phyloP scores from a whole-genome alignment of 192 early-diverging fungal genomes.

The Entomortierella lignicola region DNA sequence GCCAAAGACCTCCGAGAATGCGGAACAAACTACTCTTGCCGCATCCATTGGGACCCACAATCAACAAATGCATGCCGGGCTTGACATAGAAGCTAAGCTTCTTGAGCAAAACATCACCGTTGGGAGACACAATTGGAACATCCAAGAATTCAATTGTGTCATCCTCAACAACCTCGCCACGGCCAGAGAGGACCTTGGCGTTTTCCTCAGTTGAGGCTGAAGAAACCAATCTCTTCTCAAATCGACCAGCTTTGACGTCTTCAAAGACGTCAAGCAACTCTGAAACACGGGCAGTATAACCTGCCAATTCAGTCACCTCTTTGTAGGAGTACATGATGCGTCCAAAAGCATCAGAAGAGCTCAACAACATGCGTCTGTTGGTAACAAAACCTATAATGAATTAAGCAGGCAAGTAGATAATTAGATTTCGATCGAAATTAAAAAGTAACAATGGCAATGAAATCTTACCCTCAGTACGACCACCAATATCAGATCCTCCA shows the following conservation, averaged over 20 bases:
- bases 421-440: not conserved
- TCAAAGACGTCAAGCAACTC: constrained; percentile 89
- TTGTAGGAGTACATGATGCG: constrained; percentile 95
- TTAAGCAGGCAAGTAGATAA: not conserved
- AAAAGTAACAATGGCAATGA: not conserved
- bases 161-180: constrained; percentile 76
- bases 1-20: constrained; percentile 96
- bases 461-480: constrained; percentile 65
- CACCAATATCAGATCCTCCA: constrained; percentile 53
- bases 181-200: constrained; percentile 66
- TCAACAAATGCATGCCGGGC: constrained; percentile 91
- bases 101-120: constrained; percentile 92
- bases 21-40: constrained; percentile 96
- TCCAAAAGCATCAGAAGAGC: constrained; percentile 83
- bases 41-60: constrained; percentile 95
- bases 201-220: constrained; percentile 65
- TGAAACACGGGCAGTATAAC: constrained; percentile 90
- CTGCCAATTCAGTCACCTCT: constrained; percentile 94
- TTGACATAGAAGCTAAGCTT: constrained; percentile 88
- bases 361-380: constrained; percentile 80
- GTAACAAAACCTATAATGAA: constrained; percentile 72
- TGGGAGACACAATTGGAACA: constrained; percentile 95
- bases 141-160: constrained; percentile 89
- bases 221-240: constrained; percentile 76
- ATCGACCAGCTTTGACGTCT: constrained; percentile 85